Percentiles rank a stretch among this genome's conserved stretches.
These are phyloP conservation scores for Endocalyx cinctus DNA, from an alignment of 2,329 filamentous ascomycete genomes.

Conservation along the genomic window DNA sequence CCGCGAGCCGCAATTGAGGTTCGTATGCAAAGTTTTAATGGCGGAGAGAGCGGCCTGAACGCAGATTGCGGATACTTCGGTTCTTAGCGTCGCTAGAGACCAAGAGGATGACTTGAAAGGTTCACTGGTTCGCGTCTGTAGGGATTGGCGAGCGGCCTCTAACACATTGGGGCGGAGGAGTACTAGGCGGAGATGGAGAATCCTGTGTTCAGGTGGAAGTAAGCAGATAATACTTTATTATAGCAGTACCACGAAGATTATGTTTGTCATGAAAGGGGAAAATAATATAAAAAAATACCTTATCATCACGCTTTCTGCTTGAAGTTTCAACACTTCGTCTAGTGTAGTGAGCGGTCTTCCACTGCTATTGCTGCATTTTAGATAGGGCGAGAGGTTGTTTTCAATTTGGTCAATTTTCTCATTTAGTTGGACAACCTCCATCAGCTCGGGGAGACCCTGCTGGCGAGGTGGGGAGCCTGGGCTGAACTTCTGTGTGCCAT, in stretches of 20 bases:
- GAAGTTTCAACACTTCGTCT: neutral
- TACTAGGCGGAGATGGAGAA: neutral
- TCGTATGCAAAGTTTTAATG: neutral
- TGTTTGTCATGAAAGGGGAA: neutral
- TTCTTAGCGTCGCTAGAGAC: neutral
- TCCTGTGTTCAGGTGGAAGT: no score
- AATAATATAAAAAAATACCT: neutral
- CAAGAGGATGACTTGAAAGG: neutral
- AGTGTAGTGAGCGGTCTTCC: neutral
- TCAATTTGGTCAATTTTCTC: neutral
- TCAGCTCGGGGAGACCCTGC: neutral
- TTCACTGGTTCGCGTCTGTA: neutral
- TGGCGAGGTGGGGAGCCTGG: neutral
- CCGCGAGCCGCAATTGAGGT: no score
- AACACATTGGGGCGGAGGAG: conserved; percentile 1
- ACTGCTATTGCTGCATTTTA: conserved; percentile 1
- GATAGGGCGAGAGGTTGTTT: neutral
- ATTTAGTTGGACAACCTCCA: neutral
- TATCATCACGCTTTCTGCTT: neutral
- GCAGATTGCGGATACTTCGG: neutral
- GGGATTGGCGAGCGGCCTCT: neutral
- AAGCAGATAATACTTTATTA: no score
- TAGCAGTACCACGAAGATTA: no score
- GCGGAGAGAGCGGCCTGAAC: neutral
- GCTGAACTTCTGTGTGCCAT: neutral